Base-by-base conservation (phyloP, 768 basidiomycete genomes). In the Cubamyces lactineus region DNA sequence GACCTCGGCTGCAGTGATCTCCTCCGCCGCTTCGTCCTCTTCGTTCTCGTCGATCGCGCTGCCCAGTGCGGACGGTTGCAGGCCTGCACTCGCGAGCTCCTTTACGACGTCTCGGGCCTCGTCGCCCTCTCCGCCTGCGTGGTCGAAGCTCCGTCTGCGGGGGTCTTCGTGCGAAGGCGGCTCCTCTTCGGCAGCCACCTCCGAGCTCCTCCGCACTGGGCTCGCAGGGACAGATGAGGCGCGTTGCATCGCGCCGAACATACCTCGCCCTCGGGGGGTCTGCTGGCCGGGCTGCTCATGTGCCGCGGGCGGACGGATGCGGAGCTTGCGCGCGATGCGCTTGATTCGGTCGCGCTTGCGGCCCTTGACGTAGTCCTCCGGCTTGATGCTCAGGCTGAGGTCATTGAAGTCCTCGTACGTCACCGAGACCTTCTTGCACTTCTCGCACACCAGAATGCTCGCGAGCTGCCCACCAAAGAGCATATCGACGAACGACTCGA, bases 401-500 rank as follows among this genome's bases (percentile, higher is more conserved):
- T 97, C 96, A 72, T 91, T 89, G 74, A 97, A 98, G 70, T 94
- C 93, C 74, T 98, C 96, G 71, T 91, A 90, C 5, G 91, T 92
- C 66, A 94, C 87, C 2, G 94, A 96, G 52, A 97, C 86, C 69
- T 92, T 86, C 73, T 96, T 96, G 84, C 96, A 98, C 61, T 86
- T 85, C 67, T 95, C 93, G 73, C 96, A 98, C 2, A 98, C 90
- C 51, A 98, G 88, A 71, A 97, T 88, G 76, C 90, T 92, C 5
- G 93, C 88, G 50, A 98, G 81, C 68, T 86, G 84, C 5, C 96
- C 96, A 34, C 92, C 91, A 69, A 97, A 98, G 58, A 97, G 80
- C 79, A 92, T 91, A 74, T 97, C 95, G 5, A 91, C 84, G 64
- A 96, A 89, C 0, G 95, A 87, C 5, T 82, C 71, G 30, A 89